These are phyloP conservation scores for Cladophialophora chaetospira DNA, from an alignment of 2,329 filamentous ascomycete species.

Conservation along the genomic window DNA sequence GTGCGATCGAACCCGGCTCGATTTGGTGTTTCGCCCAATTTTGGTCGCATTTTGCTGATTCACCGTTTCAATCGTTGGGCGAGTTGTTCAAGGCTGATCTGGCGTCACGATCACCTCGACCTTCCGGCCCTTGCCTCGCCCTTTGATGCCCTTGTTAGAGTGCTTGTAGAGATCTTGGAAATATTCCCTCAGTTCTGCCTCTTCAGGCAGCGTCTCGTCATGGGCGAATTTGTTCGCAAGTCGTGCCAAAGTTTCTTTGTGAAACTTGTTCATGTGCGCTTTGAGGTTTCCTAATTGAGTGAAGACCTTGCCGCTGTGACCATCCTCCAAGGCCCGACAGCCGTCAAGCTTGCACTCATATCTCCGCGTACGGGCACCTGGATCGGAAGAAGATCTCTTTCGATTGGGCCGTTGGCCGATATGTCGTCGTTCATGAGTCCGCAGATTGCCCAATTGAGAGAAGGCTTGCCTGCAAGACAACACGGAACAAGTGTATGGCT, in stretches of 20 bases:
- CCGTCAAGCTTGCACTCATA: constrained; percentile 79
- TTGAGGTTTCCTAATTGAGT: constrained; percentile 92
- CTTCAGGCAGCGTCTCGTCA: constrained; percentile 61
- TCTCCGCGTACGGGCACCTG: constrained; percentile 51
- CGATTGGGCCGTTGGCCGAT: constrained; percentile 84
- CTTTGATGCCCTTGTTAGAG: constrained; percentile 97
- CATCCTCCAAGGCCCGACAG: constrained; percentile 50
- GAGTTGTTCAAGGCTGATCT: constrained; percentile 11
- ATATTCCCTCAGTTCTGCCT: constrained; percentile 80
- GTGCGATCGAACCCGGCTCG: no score
- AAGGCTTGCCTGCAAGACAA: constrained; percentile 76
- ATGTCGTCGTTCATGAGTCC: constrained; percentile 86
- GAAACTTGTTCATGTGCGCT: constrained; percentile 94
- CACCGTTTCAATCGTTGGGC: no score
- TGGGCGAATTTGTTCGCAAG: constrained; percentile 70
- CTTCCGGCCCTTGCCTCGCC: constrained; percentile 80
- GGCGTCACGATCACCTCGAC: constrained; percentile 45
- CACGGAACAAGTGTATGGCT: constrained; percentile 77
- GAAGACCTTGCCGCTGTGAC: constrained; percentile 68
- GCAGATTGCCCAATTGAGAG: constrained; percentile 83
- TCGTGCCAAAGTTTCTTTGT: constrained; percentile 69
- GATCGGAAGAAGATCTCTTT: constrained; percentile 58
- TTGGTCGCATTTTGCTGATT: no score
- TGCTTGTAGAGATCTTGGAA: constrained; percentile 92
- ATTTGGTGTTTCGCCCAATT: no score